phyloP scores from a whole-genome alignment of 495 filamentous ascomycete species.

The Aspergillus carlsbadensis region DNA sequence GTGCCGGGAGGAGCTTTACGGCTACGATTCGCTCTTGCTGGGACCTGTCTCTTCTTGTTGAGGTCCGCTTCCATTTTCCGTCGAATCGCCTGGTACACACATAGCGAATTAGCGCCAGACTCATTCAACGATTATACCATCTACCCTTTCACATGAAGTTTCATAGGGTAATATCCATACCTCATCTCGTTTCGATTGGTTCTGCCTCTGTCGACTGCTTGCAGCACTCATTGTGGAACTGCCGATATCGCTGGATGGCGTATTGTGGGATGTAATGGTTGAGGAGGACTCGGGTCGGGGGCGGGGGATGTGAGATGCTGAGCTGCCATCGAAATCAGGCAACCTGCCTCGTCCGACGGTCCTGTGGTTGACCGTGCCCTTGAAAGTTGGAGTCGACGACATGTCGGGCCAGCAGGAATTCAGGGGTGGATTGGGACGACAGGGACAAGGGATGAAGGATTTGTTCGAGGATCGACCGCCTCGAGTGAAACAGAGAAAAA shows the following conservation, averaged over 20 bases:
- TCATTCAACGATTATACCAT: too few species aligned
- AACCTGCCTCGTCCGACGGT: slow-evolving; percentile 62
- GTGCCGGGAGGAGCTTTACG: slow-evolving; percentile 95
- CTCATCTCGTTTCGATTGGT: slow-evolving; percentile 97
- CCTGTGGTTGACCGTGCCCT: slow-evolving; percentile 44
- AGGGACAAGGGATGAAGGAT: slow-evolving; percentile 14
- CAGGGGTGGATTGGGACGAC: slow-evolving; percentile 13
- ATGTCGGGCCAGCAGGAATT: slow-evolving; percentile 35
- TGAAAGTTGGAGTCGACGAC: slow-evolving; percentile 58
- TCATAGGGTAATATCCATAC: slow-evolving; percentile 48
- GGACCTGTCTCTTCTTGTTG: slow-evolving; percentile 88
- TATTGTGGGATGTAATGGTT: slow-evolving; percentile 58
- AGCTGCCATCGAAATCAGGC: slow-evolving; percentile 66
- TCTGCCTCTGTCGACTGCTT: slow-evolving; percentile 83
- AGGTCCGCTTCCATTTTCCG: slow-evolving; percentile 96
- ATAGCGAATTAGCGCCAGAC: slow-evolving; percentile 1
- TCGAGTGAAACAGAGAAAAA: slow-evolving; percentile 11
- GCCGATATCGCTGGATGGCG: slow-evolving; percentile 41
- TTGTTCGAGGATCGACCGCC: neutral
- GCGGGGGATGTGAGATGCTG: slow-evolving; percentile 77
- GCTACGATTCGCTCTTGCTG: slow-evolving; percentile 72
- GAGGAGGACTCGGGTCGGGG: slow-evolving; percentile 69
- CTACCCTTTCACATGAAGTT: neutral
- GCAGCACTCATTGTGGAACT: slow-evolving; percentile 62
- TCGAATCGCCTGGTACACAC: slow-evolving; percentile 75